phyloP scores from a whole-genome alignment of 176 grass and related monocot species.

The Carex scoparia region DNA sequence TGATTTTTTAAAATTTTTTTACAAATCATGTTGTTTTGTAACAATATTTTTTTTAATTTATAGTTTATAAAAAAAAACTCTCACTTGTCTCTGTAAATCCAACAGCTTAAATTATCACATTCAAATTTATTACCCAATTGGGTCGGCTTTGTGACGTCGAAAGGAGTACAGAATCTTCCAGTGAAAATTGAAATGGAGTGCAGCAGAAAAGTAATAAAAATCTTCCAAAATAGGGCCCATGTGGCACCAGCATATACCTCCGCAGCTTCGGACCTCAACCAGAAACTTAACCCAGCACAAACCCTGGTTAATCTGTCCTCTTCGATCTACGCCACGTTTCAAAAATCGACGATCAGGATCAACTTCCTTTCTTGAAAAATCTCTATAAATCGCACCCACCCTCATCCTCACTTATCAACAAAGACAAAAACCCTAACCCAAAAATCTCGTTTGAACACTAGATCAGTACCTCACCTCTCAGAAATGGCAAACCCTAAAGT shows the following conservation, averaged over 20 bases:
- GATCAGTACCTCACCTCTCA: neutral
- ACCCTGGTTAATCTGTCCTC: neutral
- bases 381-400: slow-evolving; percentile 5
- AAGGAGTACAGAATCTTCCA: neutral
- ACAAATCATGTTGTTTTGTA: too few relatives aligned
- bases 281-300: slow-evolving; percentile 6
- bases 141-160: neutral
- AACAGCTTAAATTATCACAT: neutral
- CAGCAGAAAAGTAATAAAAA: neutral
- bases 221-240: slow-evolving; percentile 1
- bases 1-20: too few relatives aligned
- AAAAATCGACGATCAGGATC: neutral
- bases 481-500: slow-evolving; percentile 25
- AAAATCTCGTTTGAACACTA: neutral
- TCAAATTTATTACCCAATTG: neutral
- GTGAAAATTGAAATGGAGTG: neutral
- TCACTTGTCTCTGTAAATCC: neutral
- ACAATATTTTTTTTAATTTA: too few relatives aligned
- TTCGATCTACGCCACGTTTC: neutral
- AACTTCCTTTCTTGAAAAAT: neutral
- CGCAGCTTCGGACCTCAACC: slow-evolving; percentile 15
- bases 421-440: slow-evolving; percentile 4
- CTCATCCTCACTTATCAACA: neutral
- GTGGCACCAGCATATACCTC: slow-evolving; percentile 25
- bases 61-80: too few relatives aligned